Evolutionary conservation across 2,329 filamentous ascomycete species (phyloP).

Genomic region (Teratosphaeria gauchensis): DNA sequence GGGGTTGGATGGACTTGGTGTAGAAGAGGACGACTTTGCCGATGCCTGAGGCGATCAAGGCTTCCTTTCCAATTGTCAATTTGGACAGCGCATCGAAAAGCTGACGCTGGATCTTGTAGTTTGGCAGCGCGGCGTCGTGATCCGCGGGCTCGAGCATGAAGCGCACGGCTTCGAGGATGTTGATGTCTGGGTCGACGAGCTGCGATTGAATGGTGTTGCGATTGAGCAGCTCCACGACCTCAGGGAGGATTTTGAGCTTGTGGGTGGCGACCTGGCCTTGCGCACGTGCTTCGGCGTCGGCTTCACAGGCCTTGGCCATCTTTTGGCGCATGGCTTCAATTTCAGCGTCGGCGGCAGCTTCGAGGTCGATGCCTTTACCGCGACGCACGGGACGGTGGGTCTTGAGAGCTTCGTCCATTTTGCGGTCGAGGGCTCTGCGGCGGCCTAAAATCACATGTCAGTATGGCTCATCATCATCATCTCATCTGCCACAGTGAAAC

Average conservation of each 20-base stretch:
- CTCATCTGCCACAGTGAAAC: conserved; percentile 22
- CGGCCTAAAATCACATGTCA: conserved; percentile 40
- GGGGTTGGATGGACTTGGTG: conserved; percentile 84
- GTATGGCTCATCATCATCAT: not conserved
- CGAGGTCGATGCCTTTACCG: conserved; percentile 85
- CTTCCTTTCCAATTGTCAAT: conserved; percentile 84
- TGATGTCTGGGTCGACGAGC: conserved; percentile 87
- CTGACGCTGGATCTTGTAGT: conserved; percentile 95
- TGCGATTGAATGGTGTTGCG: conserved; percentile 77
- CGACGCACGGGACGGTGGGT: conserved; percentile 67
- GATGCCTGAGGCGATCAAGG: conserved; percentile 80
- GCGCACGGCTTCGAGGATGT: conserved; percentile 86
- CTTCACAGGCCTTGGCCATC: conserved; percentile 84
- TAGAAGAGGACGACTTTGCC: conserved; percentile 97
- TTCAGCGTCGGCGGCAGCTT: conserved; percentile 80
- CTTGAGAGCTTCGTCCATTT: conserved; percentile 82
- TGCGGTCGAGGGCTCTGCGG: conserved; percentile 71
- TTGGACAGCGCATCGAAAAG: conserved; percentile 72
- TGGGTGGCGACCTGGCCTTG: conserved; percentile 73
- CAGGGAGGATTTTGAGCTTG: conserved; percentile 87
- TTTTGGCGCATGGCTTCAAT: conserved; percentile 77
- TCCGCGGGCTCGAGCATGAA: conserved; percentile 96
- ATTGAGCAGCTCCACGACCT: conserved; percentile 80
- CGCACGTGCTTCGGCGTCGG: conserved; percentile 73
- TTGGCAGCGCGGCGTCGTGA: conserved; percentile 75